Conservation (phyloP, 768 basidiomycete species). For the Termitomyces sp. region DNA sequence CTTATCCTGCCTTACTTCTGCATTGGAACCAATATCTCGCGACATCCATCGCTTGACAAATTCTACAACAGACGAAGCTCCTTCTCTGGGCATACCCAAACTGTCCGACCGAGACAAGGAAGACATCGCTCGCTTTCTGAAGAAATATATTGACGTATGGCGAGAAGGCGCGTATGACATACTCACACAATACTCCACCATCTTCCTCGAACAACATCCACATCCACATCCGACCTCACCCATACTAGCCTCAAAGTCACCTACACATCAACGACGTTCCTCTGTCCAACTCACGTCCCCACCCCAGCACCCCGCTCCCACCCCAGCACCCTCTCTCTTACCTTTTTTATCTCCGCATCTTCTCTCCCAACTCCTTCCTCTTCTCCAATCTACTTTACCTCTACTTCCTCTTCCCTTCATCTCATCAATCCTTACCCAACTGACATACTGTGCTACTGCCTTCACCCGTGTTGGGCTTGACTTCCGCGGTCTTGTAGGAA, state of each 20-base stretch:
- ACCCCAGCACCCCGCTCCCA: not conserved
- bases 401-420: constrained; percentile 61
- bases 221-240: constrained; percentile 22
- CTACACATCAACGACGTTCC: constrained; percentile 5
- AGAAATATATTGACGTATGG: constrained; percentile 88
- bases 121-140: constrained; percentile 74
- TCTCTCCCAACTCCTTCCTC: constrained; percentile 66
- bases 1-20: constrained; percentile 49
- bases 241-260: constrained; percentile 12
- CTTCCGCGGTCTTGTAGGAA: constrained; percentile 67
- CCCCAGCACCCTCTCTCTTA: constrained; percentile 43
- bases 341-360: constrained; percentile 61
- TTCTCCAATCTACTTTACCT: constrained; percentile 60
- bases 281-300: constrained; percentile 3
- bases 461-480: constrained; percentile 92
- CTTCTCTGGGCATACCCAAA: constrained; percentile 16
- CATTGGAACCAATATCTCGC: constrained; percentile 17
- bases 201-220: constrained; percentile 70
- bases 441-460: constrained; percentile 90
- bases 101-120: constrained; percentile 51
- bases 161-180: constrained; percentile 91
- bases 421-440: constrained; percentile 84
- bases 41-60: constrained; percentile 19
- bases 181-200: constrained; percentile 84
- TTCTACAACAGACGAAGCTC: constrained; percentile 27